Conservation (phyloP, 2,329 filamentous ascomycete genomes). For the Cryphonectria japonica region DNA sequence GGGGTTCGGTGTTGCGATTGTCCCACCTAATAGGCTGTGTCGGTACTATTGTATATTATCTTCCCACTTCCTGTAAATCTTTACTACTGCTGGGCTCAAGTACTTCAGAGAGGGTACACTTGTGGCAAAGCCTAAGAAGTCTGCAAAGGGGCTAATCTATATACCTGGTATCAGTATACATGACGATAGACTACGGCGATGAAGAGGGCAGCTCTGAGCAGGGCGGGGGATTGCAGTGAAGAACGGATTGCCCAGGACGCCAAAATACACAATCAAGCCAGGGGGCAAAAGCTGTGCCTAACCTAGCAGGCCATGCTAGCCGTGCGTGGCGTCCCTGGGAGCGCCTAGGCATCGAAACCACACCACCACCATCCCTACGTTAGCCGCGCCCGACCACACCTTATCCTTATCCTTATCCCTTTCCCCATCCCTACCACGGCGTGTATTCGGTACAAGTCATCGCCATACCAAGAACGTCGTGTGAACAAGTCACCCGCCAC, state of each 20-base stretch:
- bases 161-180: no score
- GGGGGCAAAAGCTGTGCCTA: not conserved
- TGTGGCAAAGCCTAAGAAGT: not conserved
- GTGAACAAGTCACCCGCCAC: slow-evolving; percentile 1
- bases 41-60: no score
- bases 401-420: slow-evolving; percentile 5
- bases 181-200: no score
- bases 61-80: not conserved
- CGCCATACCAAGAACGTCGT: not conserved
- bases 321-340: not conserved
- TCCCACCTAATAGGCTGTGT: not conserved
- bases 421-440: not conserved
- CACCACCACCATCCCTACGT: not conserved
- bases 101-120: not conserved
- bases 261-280: no score
- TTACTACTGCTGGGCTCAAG: not conserved
- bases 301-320: not conserved
- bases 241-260: no score
- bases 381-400: slow-evolving; percentile 5
- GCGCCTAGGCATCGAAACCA: not conserved
- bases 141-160: no score
- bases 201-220: no score
- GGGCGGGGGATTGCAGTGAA: no score
- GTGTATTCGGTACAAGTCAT: not conserved
- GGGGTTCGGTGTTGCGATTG: not conserved